phyloP scores from a whole-genome alignment of 495 filamentous ascomycete genomes.

The Achaetomiella virescens region DNA sequence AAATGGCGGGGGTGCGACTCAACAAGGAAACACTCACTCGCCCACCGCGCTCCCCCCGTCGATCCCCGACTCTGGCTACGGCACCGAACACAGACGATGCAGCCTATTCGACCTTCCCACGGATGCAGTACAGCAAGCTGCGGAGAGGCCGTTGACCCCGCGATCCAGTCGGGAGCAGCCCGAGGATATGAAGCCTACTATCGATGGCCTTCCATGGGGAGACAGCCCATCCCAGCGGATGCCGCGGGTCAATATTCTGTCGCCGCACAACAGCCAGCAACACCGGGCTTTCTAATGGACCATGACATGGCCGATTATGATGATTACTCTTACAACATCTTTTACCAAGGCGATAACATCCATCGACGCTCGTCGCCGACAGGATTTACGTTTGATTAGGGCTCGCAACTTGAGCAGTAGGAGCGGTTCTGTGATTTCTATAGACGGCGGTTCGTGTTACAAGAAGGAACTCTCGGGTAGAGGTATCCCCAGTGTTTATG shows the following conservation, averaged over 20 bases:
- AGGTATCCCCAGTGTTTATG: too few relatives aligned
- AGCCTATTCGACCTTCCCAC: slow-evolving; percentile 16
- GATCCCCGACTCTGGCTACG: slow-evolving; percentile 26
- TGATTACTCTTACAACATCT: neutral
- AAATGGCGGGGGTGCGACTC: neutral
- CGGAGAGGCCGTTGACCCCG: neutral
- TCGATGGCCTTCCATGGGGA: neutral
- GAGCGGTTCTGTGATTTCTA: neutral
- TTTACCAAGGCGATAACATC: neutral
- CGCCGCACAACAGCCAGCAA: neutral
- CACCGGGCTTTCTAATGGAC: neutral
- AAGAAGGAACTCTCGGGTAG: too few relatives aligned
- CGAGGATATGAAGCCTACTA: neutral
- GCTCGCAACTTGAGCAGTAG: neutral
- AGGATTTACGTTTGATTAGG: slow-evolving; percentile 1
- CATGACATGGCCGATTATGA: slow-evolving; percentile 3
- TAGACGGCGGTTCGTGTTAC: neutral
- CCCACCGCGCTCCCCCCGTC: slow-evolving; percentile 13
- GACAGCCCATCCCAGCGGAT: neutral
- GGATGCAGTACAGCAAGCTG: neutral
- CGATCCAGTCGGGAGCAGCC: neutral
- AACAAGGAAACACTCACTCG: neutral
- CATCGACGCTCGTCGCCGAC: neutral
- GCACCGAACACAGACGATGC: slow-evolving; percentile 19
- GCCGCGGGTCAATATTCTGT: neutral